A percentile compares a stretch with the other conserved stretches of the same genome.
Conservation (phyloP, 345 rosid species). For the Anacardium occidentale region DNA sequence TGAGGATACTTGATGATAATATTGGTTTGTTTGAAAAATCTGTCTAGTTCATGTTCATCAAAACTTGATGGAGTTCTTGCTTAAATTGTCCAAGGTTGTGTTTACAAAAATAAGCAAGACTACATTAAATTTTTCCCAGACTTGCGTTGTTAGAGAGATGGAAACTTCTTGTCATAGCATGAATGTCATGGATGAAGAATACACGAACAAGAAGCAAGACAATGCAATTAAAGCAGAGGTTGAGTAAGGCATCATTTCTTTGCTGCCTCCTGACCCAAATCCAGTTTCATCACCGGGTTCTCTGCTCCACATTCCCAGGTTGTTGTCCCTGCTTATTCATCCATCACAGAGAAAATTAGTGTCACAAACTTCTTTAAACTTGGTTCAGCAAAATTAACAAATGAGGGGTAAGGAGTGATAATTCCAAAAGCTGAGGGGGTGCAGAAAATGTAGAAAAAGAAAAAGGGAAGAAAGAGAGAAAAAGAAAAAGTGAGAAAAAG, state of each 20-base stretch:
- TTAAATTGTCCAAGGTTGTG: not conserved
- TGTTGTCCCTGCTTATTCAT: slow-evolving; percentile 62
- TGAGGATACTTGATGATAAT: not conserved
- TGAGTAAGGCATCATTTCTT: slow-evolving; percentile 23
- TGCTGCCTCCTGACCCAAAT: slow-evolving; percentile 34
- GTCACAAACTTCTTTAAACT: not conserved
- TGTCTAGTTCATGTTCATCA: not conserved
- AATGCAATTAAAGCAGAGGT: slow-evolving; percentile 24
- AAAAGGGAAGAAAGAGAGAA: slow-evolving; percentile 8
- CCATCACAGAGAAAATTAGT: not conserved
- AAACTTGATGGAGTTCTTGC: not conserved
- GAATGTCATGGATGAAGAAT: slow-evolving; percentile 22
- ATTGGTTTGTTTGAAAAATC: not conserved
- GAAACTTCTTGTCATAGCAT: slow-evolving; percentile 36
- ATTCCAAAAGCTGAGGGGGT: not conserved
- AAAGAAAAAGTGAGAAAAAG: slow-evolving; percentile 20
- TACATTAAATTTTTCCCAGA: not conserved
- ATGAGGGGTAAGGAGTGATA: not conserved
- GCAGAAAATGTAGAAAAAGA: slow-evolving; percentile 1
- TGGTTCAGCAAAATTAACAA: too few species aligned
- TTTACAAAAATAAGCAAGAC: not conserved
- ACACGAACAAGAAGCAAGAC: slow-evolving; percentile 35
- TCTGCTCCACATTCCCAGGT: slow-evolving; percentile 77
- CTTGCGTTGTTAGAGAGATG: not conserved
- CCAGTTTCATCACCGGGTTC: slow-evolving; percentile 41